phyloP scores from a whole-genome alignment of 257 asterid genomes.

The Solanum rostratum region DNA sequence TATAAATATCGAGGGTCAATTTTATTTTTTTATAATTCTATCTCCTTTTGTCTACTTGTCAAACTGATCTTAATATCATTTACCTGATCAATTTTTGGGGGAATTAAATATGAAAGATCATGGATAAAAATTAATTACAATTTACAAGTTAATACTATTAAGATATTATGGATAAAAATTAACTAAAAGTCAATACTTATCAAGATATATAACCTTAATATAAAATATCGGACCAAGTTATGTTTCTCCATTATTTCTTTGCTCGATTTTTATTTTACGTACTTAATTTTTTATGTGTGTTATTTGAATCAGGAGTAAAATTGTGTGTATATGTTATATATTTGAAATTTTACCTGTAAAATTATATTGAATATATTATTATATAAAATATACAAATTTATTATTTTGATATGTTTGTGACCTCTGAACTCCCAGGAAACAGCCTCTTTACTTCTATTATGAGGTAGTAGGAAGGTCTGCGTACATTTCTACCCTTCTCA shows the following conservation, averaged over 20 bases:
- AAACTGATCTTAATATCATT: background rate
- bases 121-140: background rate
- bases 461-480: too few relatives aligned
- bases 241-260: accelerated
- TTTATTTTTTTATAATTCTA: background rate
- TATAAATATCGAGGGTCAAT: background rate
- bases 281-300: background rate
- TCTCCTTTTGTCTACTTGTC: background rate
- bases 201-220: background rate
- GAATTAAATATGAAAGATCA: background rate
- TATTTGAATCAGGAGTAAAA: background rate
- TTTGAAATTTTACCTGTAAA: accelerated
- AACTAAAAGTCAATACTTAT: too few relatives aligned
- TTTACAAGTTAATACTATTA: background rate
- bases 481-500: too few relatives aligned
- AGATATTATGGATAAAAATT: background rate
- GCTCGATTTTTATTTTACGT: accelerated
- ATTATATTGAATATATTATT: background rate
- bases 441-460: too few relatives aligned
- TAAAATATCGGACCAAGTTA: background rate
- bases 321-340: accelerated
- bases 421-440: too few relatives aligned
- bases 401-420: background rate
- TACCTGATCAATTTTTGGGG: background rate
- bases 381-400: background rate